These are phyloP conservation scores for Voacanga thouarsii DNA, from an alignment of 257 asterid species.

Conservation along the genomic window DNA sequence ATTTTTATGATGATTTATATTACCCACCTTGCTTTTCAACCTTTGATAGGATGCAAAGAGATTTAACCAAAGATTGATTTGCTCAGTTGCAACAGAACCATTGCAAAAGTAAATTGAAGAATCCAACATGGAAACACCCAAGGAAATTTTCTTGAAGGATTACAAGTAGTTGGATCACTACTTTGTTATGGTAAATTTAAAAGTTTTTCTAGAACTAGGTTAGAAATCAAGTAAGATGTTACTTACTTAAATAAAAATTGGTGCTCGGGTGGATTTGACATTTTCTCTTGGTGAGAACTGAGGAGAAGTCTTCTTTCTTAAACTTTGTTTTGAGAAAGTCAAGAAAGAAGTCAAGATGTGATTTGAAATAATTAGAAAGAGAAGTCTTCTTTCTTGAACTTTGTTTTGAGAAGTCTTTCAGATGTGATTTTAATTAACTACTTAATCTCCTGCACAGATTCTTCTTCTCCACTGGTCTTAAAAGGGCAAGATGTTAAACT, in stretches of 20 bases:
- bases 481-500: constrained; percentile 83
- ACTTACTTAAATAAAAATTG: constrained; percentile 15
- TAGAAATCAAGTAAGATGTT: background rate
- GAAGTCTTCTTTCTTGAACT: too few species aligned
- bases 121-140: constrained; percentile 70
- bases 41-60: too few species aligned
- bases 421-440: constrained; percentile 15
- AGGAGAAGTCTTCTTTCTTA: constrained; percentile 40
- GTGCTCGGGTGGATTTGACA: constrained; percentile 71
- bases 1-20: background rate
- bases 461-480: constrained; percentile 67
- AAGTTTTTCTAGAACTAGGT: background rate
- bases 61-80: constrained; percentile 51
- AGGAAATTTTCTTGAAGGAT: constrained; percentile 89
- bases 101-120: constrained; percentile 61
- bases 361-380: too few species aligned
- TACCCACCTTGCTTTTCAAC: constrained; percentile 10
- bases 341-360: too few species aligned
- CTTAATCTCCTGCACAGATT: constrained; percentile 44
- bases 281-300: constrained; percentile 76
- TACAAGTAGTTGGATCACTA: constrained; percentile 85
- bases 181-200: constrained; percentile 57
- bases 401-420: too few species aligned
- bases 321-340: background rate
- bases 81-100: constrained; percentile 80